Evolutionary conservation across 352 stramenopile genomes (phyloP), one percentile per base, ranked within the genome.

Genomic region (Phytophthora nicotianae): DNA sequence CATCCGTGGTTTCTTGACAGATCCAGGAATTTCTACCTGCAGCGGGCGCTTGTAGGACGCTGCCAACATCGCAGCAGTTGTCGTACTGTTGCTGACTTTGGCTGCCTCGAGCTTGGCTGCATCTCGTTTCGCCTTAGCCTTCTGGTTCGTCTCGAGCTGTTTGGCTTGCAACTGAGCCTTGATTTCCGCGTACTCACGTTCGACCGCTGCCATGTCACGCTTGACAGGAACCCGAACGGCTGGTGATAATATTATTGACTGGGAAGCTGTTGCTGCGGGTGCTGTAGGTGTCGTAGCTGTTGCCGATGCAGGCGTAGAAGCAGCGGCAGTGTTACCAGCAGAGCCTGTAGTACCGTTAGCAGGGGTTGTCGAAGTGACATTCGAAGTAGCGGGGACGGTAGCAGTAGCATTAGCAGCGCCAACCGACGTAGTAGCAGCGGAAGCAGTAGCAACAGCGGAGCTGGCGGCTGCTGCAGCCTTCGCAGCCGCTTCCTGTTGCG

Each of bases 151-250:
- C 49, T 84, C 65, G 19, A 79, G 29, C 58, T 84, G 64, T 48
- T 72, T 74, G n/a, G 70, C 60, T 65, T 86, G 60, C 24, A 90
- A 74, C 23, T 90, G 76, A 7, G 74, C 56, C 43, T 91, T 91
- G 7, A 91, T n/a, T 24, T 79, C 67, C 3, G 75, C 65, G 51
- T 91, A 91, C 26, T 79, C 78, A 1, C 83, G 76, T 59, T 91
- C 80, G 17, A 75, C 67, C 19, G 65, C 57, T 13, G 63, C 59
- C 5, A 77, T 40, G 0, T 70, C 61, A 21, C 76, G 71, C 47
- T 64, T 61, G 10, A 38, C 40, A 33, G 37, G 23, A 41, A 49
- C 32, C 20, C 29, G 51, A 17, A 62, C 52, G 24, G 46, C 17
- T 23, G 53, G 47, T 5, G 37, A n/a, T 40, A 49, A 48, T 10